Conservation (phyloP, 2,329 filamentous ascomycete species). For the Fusarium pininemorale region DNA sequence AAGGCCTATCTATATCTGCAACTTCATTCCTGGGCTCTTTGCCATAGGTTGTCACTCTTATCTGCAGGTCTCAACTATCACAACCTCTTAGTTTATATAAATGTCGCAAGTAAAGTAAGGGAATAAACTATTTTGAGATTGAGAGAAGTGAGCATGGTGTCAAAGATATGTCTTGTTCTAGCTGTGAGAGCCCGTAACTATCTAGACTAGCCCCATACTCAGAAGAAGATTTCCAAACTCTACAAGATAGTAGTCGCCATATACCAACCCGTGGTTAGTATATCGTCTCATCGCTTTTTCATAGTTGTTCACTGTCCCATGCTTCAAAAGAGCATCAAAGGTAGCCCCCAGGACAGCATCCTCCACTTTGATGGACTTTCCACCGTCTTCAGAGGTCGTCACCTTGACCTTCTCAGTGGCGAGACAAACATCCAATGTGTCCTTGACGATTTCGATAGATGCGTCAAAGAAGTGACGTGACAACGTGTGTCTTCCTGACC, state of each 20-base stretch:
- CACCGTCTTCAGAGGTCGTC: background rate
- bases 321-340: slow-evolving; percentile 46
- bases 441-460: slow-evolving; percentile 44
- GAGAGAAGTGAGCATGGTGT: rapidly evolving
- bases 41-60: background rate
- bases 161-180: rapidly evolving
- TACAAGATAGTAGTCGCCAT: slow-evolving; percentile 60
- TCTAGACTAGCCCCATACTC: slow-evolving; percentile 42
- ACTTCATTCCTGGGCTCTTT: background rate
- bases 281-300: slow-evolving; percentile 41
- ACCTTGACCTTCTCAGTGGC: slow-evolving; percentile 38
- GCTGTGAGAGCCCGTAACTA: background rate
- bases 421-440: slow-evolving; percentile 44
- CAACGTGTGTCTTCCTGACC: background rate
- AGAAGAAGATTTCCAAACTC: slow-evolving; percentile 59
- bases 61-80: rapidly evolving
- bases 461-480: slow-evolving; percentile 25
- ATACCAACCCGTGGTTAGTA: slow-evolving; percentile 55
- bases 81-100: rapidly evolving
- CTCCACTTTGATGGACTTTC: slow-evolving; percentile 15
- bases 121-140: rapidly evolving
- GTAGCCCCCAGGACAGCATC: background rate
- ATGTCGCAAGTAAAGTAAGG: too few relatives aligned
- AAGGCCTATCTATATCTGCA: background rate
- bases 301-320: slow-evolving; percentile 49